Conservation (phyloP, 2,329 filamentous ascomycete genomes). For the Talaromyces islandicus region DNA sequence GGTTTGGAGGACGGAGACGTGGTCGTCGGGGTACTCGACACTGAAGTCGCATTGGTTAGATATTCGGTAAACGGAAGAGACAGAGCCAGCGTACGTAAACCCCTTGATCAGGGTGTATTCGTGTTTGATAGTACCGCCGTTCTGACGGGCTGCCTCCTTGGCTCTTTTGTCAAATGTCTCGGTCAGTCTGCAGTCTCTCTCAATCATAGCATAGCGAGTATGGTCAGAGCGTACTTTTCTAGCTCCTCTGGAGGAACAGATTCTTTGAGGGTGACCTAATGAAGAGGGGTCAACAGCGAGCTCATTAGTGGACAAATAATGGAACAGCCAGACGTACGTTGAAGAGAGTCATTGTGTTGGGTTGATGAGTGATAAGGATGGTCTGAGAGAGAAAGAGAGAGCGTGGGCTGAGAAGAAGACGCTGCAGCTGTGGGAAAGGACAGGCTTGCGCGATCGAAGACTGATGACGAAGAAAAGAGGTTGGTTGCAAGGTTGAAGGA, state of each 20-base stretch:
- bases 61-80: neutral
- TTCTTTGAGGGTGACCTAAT: slow-evolving; percentile 72
- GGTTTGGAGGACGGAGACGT: slow-evolving; percentile 58
- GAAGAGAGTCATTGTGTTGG: neutral
- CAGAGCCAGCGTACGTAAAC: slow-evolving; percentile 65
- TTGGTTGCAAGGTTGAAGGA: neutral
- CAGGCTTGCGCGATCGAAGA: neutral
- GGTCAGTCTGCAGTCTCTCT: slow-evolving; percentile 10
- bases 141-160: slow-evolving; percentile 66
- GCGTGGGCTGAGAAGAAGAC: neutral
- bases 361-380: neutral
- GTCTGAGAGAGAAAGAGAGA: neutral
- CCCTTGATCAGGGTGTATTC: slow-evolving; percentile 86
- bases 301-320: neutral
- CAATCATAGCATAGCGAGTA: neutral
- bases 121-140: slow-evolving; percentile 78
- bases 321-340: slow-evolving; percentile 2
- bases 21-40: slow-evolving; percentile 64
- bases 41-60: slow-evolving; percentile 26
- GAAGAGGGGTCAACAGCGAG: slow-evolving; percentile 1
- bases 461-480: neutral
- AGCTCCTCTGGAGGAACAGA: slow-evolving; percentile 62
- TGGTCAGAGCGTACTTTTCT: slow-evolving; percentile 46
- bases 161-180: slow-evolving; percentile 45
- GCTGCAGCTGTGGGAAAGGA: neutral